Percentiles rank a stretch among this genome's conserved stretches.
phyloP scores from a whole-genome alignment of 2,329 filamentous ascomycete species.

The Nigrograna mackinnonii region DNA sequence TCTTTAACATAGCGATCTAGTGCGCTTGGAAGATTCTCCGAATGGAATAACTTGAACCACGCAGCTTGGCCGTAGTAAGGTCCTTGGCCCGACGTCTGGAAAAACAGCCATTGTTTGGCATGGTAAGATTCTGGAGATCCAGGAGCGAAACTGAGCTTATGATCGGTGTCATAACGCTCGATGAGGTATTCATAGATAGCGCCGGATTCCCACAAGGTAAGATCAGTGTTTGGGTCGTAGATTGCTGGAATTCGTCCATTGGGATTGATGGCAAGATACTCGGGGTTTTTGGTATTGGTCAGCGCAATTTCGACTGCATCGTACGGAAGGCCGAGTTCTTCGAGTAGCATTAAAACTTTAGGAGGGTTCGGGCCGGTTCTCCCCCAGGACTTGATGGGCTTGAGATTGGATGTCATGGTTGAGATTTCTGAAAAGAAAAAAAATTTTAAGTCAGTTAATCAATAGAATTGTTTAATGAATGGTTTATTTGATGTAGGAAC shows the following conservation, averaged over 20 bases:
- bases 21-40: conserved; percentile 50
- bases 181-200: conserved; percentile 50
- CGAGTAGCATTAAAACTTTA: conserved; percentile 51
- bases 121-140: conserved; percentile 41
- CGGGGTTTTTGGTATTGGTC: conserved; percentile 43
- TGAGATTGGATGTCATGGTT: conserved; percentile 8
- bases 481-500: too few relatives aligned
- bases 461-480: too few relatives aligned
- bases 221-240: conserved; percentile 48
- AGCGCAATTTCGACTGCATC: conserved; percentile 40
- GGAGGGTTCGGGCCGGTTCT: conserved; percentile 42
- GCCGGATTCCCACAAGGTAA: conserved; percentile 50
- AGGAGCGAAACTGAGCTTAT: conserved; percentile 39
- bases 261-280: conserved; percentile 45
- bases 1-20: conserved; percentile 53
- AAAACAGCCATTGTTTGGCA: conserved; percentile 50
- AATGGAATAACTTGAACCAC: conserved; percentile 43
- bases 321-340: conserved; percentile 49
- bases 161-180: conserved; percentile 48
- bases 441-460: too few relatives aligned
- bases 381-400: conserved; percentile 27
- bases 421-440: too few relatives aligned
- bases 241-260: conserved; percentile 49
- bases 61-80: conserved; percentile 47
- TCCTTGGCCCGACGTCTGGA: conserved; percentile 51